phyloP scores from a whole-genome alignment of 2,329 filamentous ascomycete species.

The Clonostachys sp. region DNA sequence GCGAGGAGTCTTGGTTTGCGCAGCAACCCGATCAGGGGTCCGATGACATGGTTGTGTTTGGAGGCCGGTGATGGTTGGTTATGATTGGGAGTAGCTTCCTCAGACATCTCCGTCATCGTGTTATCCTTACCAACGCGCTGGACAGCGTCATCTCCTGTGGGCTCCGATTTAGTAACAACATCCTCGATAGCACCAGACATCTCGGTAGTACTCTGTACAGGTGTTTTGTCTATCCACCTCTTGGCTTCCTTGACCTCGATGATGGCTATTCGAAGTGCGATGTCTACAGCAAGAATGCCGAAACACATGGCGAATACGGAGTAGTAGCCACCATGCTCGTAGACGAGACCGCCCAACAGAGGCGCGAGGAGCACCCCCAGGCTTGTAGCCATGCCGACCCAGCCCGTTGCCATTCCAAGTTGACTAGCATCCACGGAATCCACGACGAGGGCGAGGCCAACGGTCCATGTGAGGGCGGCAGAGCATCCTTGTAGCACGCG shows the following conservation, averaged over 20 bases:
- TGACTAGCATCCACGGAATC: slow-evolving; percentile 22
- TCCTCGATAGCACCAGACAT: too few relatives aligned
- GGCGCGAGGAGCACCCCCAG: slow-evolving; percentile 22
- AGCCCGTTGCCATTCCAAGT: slow-evolving; percentile 23
- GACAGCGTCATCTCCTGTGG: background rate
- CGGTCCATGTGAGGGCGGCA: slow-evolving; percentile 26
- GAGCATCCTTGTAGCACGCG: slow-evolving; percentile 24
- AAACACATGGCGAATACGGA: slow-evolving; percentile 28
- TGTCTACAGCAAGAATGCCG: slow-evolving; percentile 22
- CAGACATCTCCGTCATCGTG: background rate
- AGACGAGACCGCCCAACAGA: slow-evolving; percentile 24
- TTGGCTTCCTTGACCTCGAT: slow-evolving; percentile 23
- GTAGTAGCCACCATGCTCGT: slow-evolving; percentile 22
- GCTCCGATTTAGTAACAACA: background rate
- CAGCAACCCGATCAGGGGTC: slow-evolving; percentile 15
- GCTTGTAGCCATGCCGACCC: slow-evolving; percentile 23
- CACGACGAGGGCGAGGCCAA: slow-evolving; percentile 26
- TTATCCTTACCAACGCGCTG: background rate
- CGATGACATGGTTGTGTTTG: background rate
- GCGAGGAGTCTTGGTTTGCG: slow-evolving; percentile 21
- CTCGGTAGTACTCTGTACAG: background rate
- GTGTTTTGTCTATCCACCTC: slow-evolving; percentile 10
- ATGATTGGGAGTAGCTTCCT: background rate
- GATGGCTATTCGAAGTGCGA: slow-evolving; percentile 20
- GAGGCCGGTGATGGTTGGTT: background rate